Evolutionary conservation across 192 early-diverging fungal genomes (phyloP).

Genomic region (Coemansia asiatica): DNA sequence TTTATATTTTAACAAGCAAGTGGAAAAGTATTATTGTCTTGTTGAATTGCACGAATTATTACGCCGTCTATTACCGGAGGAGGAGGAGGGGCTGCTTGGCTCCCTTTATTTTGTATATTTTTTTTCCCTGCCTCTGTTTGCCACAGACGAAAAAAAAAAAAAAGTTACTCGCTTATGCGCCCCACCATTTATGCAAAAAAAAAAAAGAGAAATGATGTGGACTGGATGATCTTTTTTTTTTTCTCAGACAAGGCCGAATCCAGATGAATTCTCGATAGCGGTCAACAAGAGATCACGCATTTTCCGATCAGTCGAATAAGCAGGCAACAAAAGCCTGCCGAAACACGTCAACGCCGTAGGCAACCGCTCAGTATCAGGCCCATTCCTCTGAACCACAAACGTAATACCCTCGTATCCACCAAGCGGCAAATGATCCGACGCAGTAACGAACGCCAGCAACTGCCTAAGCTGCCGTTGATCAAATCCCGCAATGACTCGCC

Average conservation of each 20-base stretch:
- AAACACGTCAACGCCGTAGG: conserved; percentile 93
- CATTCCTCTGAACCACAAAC: conserved; percentile 96
- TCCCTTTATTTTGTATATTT: too few species aligned
- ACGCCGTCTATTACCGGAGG: too few species aligned
- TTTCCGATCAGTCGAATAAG: conserved; percentile 72
- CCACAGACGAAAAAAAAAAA: neutral
- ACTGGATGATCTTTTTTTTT: too few species aligned
- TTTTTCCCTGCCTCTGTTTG: neutral
- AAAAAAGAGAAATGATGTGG: too few species aligned
- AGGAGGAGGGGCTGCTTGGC: too few species aligned
- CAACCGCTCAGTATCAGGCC: conserved; percentile 81
- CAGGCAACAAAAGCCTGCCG: conserved; percentile 81
- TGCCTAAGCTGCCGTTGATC: conserved; percentile 64
- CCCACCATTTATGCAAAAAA: too few species aligned
- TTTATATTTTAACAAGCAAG: too few species aligned
- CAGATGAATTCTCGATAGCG: conserved; percentile 89
- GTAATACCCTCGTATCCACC: conserved; percentile 74
- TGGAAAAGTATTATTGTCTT: too few species aligned
- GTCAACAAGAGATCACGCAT: conserved; percentile 74
- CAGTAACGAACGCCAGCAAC: conserved; percentile 88
- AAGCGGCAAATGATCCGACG: conserved; percentile 84
- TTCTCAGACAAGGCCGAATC: conserved; percentile 90
- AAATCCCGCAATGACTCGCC: conserved; percentile 74
- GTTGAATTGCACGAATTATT: too few species aligned
- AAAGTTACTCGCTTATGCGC: too few species aligned